A percentile compares a stretch with the other conserved stretches of the same genome.
Evolutionary conservation across 2,329 filamentous ascomycete species (phyloP).

Genomic region (Gaeumannomyces tritici): DNA sequence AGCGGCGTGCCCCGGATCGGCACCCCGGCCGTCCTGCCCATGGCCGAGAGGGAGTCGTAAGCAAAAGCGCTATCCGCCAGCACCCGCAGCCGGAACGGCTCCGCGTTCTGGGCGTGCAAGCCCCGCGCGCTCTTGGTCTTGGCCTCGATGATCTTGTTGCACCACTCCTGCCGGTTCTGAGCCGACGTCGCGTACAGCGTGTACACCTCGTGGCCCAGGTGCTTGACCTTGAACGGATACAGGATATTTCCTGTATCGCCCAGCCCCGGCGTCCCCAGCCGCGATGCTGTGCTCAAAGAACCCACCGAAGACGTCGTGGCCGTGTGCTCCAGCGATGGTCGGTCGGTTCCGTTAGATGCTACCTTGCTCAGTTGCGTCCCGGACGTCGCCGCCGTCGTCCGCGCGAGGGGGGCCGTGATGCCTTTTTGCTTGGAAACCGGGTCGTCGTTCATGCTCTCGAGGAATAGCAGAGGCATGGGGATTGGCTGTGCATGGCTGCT

Average conservation of each 20-base stretch:
- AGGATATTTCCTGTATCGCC: slow-evolving; percentile 77
- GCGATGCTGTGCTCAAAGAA: slow-evolving; percentile 32
- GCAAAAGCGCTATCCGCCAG: slow-evolving; percentile 89
- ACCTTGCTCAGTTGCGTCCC: slow-evolving; percentile 50
- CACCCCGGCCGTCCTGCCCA: slow-evolving; percentile 54
- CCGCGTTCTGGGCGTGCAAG: slow-evolving; percentile 83
- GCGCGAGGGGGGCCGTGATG: slow-evolving; percentile 51
- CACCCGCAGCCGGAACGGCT: slow-evolving; percentile 86
- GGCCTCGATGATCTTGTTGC: slow-evolving; percentile 83
- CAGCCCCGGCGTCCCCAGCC: slow-evolving; percentile 30
- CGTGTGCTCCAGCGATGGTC: slow-evolving; percentile 55
- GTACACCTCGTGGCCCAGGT: slow-evolving; percentile 88
- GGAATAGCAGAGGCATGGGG: slow-evolving; percentile 87
- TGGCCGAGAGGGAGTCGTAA: slow-evolving; percentile 54
- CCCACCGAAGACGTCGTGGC: slow-evolving; percentile 57
- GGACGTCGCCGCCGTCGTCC: slow-evolving; percentile 46
- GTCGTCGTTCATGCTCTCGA: slow-evolving; percentile 89
- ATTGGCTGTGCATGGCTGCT: slow-evolving; percentile 52
- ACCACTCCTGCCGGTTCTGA: slow-evolving; percentile 77
- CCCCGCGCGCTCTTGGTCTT: slow-evolving; percentile 90
- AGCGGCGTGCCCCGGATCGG: slow-evolving; percentile 85
- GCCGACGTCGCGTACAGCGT: slow-evolving; percentile 76
- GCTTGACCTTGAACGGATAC: slow-evolving; percentile 92
- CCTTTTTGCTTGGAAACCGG: slow-evolving; percentile 78
- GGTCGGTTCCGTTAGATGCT: slow-evolving; percentile 37